Evolutionary conservation across 2,329 filamentous ascomycete genomes (phyloP).

Genomic region (Diaporthe humulicola): DNA sequence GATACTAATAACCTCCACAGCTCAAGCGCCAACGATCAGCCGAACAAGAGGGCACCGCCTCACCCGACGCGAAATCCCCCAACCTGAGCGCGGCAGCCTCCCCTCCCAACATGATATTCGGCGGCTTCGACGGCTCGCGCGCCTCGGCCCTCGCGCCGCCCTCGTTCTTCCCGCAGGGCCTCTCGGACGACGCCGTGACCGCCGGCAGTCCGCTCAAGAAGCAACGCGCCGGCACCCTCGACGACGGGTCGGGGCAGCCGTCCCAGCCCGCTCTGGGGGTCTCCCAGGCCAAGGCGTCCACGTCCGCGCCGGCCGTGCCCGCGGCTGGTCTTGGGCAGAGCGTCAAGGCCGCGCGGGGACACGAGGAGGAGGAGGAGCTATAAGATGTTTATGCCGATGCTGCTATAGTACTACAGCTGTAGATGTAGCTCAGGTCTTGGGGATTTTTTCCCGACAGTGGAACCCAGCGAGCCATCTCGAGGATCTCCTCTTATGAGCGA

Average conservation of each 20-base stretch:
- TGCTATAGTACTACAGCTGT: neutral
- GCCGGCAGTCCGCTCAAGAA: conserved; percentile 83
- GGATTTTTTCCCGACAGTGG: neutral
- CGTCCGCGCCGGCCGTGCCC: conserved; percentile 32
- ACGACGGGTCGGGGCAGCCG: conserved; percentile 50
- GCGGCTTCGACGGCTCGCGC: conserved; percentile 34
- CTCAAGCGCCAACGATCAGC: conserved; percentile 85
- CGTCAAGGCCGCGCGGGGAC: neutral
- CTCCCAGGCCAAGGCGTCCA: conserved; percentile 20
- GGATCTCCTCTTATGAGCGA: neutral
- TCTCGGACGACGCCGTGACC: conserved; percentile 58
- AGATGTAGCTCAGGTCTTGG: neutral
- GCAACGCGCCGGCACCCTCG: conserved; percentile 74
- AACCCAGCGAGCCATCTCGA: neutral
- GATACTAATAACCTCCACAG: conserved; percentile 59
- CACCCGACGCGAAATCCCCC: conserved; percentile 60
- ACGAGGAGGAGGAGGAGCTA: conserved; percentile 28
- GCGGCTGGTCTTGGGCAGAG: neutral
- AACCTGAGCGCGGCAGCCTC: conserved; percentile 57
- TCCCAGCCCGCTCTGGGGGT: conserved; percentile 16
- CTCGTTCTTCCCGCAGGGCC: conserved; percentile 56
- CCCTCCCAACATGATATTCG: conserved; percentile 53
- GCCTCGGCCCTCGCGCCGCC: conserved; percentile 47
- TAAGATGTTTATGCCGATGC: neutral
- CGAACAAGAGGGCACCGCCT: conserved; percentile 69